A percentile compares a stretch with the other conserved stretches of the same genome.
Evolutionary conservation across 2,329 filamentous ascomycete genomes (phyloP).

Genomic region (Scedosporium dehoogii): DNA sequence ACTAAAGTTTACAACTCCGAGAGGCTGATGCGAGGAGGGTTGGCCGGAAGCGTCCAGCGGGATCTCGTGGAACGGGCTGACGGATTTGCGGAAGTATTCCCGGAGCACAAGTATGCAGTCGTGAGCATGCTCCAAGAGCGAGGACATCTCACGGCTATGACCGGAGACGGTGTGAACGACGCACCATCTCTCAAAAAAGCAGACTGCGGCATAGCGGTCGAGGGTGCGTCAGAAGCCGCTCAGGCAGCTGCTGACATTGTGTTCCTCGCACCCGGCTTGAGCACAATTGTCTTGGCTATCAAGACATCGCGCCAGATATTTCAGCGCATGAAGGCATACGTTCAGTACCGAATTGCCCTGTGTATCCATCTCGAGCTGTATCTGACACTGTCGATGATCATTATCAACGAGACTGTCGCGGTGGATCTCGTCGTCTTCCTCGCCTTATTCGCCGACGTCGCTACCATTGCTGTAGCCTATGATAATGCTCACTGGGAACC

Average conservation of each 20-base stretch:
- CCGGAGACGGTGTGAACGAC: slow-evolving; percentile 68
- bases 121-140: slow-evolving; percentile 67
- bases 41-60: slow-evolving; percentile 62
- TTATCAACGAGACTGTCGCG: slow-evolving; percentile 67
- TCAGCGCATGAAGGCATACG: slow-evolving; percentile 70
- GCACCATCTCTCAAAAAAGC: slow-evolving; percentile 66
- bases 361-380: slow-evolving; percentile 69
- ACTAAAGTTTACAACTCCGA: slow-evolving; percentile 77
- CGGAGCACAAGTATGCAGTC: slow-evolving; percentile 68
- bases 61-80: slow-evolving; percentile 68
- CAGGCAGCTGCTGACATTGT: slow-evolving; percentile 66
- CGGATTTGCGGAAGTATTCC: slow-evolving; percentile 66
- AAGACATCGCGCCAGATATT: slow-evolving; percentile 67
- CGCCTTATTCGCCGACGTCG: slow-evolving; percentile 69
- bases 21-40: slow-evolving; percentile 66
- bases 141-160: slow-evolving; percentile 66
- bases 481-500: slow-evolving; percentile 69
- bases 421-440: slow-evolving; percentile 70
- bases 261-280: slow-evolving; percentile 63
- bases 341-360: slow-evolving; percentile 67
- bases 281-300: slow-evolving; percentile 62
- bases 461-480: slow-evolving; percentile 69
- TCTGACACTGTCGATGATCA: slow-evolving; percentile 68
- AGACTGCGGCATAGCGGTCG: slow-evolving; percentile 65
- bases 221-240: slow-evolving; percentile 61